Conservation (phyloP, 208 protist genomes). For the Tetramitus jugosus region DNA sequence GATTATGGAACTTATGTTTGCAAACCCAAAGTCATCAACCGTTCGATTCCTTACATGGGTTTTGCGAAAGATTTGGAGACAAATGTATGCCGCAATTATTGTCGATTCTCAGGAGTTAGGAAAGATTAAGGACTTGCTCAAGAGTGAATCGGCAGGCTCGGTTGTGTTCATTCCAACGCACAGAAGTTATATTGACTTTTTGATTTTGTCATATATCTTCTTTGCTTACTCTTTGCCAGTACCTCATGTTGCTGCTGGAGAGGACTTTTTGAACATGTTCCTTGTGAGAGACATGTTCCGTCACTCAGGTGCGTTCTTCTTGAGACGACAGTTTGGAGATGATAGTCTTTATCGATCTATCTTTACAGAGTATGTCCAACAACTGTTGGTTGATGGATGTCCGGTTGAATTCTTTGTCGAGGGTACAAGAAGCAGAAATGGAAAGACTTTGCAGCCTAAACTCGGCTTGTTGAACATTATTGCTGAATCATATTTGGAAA, state of each 20-base stretch:
- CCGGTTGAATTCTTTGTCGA: slow-evolving; percentile 60
- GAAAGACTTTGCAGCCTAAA: slow-evolving; percentile 70
- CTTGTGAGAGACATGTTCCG: slow-evolving; percentile 57
- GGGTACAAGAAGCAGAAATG: slow-evolving; percentile 50
- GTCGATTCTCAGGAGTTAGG: not conserved
- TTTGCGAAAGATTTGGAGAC: not conserved
- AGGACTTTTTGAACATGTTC: slow-evolving; percentile 68
- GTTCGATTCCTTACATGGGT: not conserved
- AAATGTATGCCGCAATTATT: not conserved
- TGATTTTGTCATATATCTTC: slow-evolving; percentile 68
- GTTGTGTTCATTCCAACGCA: slow-evolving; percentile 66
- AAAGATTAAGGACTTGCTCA: not conserved
- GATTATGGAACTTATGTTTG: not conserved
- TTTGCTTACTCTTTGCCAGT: slow-evolving; percentile 50
- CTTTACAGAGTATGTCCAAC: slow-evolving; percentile 66
- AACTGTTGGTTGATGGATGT: slow-evolving; percentile 50
- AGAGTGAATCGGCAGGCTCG: slow-evolving; percentile 27
- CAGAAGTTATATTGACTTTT: slow-evolving; percentile 72
- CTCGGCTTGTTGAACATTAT: slow-evolving; percentile 77
- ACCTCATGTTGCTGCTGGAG: slow-evolving; percentile 69
- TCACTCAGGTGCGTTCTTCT: slow-evolving; percentile 77
- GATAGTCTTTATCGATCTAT: slow-evolving; percentile 63
- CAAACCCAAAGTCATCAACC: not conserved
- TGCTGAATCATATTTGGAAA: slow-evolving; percentile 59
- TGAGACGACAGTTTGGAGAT: slow-evolving; percentile 63